Evolutionary conservation across 2,329 filamentous ascomycete species (phyloP), one percentile per base, ranked within the genome.

Genomic region (Fusarium subglutinans): DNA sequence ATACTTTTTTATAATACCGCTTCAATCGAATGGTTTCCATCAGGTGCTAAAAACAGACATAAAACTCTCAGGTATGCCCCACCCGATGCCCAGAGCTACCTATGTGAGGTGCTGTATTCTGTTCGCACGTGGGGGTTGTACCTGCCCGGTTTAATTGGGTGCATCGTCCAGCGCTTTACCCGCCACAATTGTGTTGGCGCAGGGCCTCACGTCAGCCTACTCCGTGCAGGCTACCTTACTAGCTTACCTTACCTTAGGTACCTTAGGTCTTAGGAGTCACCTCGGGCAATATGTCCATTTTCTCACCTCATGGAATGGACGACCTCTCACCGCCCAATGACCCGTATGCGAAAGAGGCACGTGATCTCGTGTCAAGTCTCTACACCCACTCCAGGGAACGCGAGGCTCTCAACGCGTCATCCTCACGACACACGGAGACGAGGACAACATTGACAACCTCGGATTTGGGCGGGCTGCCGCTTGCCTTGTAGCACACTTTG

Each of bases 341-440:
- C 13, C 15, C 33, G 20, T 47, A 22, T 12, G 41, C 18, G 12
- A 28, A 14, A 8, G 5, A 22, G 6, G 5, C 76, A 78, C 77
- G 77, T 78, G 77, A 53, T 62, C 59, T 78, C 77, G 77, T 75
- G 77, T 77, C 60, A 66, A 57, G 44, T 44, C 47, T 50, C 53
- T 11, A 37, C 47, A 48, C 64, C 53, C 47, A 58, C 51, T 54
- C 11, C 20, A 9, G 26, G 47, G 9, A 66, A 47, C 68, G 58
- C 69, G 72, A 69, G n/a, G 26, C 28, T 30, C 45, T 24, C 24
- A 28, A 57, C 72, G 68, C 72, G 71, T 75, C 57, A 58, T 26
- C n/a, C 33, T 24, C 33, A 56, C n/a, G 33, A 56, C 22, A 41
- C 8, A 63, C 24, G 33, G 26, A 28, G 24, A 35, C 44, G 37